Evolutionary conservation across 169 alveolate species (phyloP).

Genomic region (Cryptosporidium baileyi): DNA sequence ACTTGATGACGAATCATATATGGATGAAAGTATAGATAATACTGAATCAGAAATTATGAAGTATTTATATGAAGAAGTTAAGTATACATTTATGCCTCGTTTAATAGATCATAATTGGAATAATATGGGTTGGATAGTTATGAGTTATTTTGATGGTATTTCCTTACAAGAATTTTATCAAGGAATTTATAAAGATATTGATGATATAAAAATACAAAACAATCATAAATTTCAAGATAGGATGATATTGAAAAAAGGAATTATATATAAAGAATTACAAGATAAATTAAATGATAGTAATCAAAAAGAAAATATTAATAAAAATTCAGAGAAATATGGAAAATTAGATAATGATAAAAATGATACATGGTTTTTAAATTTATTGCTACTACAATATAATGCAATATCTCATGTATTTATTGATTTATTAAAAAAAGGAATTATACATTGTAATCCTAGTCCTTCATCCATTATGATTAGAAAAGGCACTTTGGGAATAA

Average conservation of each 20-base stretch:
- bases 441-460: constrained; percentile 55
- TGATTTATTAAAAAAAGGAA: constrained; percentile 52
- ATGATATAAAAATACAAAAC: constrained; percentile 22
- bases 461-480: constrained; percentile 65
- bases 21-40: background rate
- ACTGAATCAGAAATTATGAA: constrained; percentile 31
- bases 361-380: background rate
- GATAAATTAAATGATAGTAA: background rate
- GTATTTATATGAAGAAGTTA: constrained; percentile 3
- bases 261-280: constrained; percentile 42
- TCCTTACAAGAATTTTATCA: constrained; percentile 55
- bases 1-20: background rate
- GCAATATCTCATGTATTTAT: constrained; percentile 49
- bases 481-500: constrained; percentile 24
- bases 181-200: constrained; percentile 33
- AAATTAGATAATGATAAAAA: background rate
- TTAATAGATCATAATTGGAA: constrained; percentile 41
- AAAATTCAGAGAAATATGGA: background rate
- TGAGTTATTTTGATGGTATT: constrained; percentile 47
- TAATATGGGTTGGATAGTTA: constrained; percentile 66
- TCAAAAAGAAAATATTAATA: background rate
- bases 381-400: constrained; percentile 27
- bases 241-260: constrained; percentile 32
- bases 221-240: constrained; percentile 63
- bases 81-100: constrained; percentile 34